These are phyloP conservation scores for Telfairia occidentalis DNA, from an alignment of 331 rosid genomes.

Conservation along the genomic window DNA sequence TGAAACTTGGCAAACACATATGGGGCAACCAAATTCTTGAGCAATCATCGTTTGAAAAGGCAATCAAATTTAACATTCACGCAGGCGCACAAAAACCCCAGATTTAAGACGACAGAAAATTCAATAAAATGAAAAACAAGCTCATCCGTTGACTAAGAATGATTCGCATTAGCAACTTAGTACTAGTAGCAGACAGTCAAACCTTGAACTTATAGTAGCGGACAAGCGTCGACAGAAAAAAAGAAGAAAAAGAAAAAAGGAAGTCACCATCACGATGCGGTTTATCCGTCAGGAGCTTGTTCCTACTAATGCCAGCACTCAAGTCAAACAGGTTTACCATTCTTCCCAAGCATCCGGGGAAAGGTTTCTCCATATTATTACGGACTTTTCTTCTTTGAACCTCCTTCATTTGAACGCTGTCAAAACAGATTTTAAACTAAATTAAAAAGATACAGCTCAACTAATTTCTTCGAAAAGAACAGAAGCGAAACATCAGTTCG, in stretches of 20 bases:
- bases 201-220: no score
- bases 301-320: constrained; percentile 50
- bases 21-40: background rate
- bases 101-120: background rate
- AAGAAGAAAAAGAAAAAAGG: background rate
- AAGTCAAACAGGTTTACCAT: constrained; percentile 89
- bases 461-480: background rate
- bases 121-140: background rate
- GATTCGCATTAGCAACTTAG: background rate
- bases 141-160: background rate
- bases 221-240: background rate
- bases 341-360: constrained; percentile 93
- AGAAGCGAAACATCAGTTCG: background rate
- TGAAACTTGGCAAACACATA: background rate
- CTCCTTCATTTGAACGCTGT: constrained; percentile 54
- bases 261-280: constrained; percentile 66
- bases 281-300: constrained; percentile 66
- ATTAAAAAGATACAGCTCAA: background rate
- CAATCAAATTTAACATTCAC: background rate
- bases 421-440: constrained; percentile 4
- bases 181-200: background rate
- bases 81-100: background rate
- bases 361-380: constrained; percentile 43
- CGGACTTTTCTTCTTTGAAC: constrained; percentile 39
- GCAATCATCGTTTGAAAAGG: background rate